These are phyloP conservation scores for Moesziomyces globuligerus DNA, from an alignment of 1,284 basidiomycete species.

Conservation along the genomic window DNA sequence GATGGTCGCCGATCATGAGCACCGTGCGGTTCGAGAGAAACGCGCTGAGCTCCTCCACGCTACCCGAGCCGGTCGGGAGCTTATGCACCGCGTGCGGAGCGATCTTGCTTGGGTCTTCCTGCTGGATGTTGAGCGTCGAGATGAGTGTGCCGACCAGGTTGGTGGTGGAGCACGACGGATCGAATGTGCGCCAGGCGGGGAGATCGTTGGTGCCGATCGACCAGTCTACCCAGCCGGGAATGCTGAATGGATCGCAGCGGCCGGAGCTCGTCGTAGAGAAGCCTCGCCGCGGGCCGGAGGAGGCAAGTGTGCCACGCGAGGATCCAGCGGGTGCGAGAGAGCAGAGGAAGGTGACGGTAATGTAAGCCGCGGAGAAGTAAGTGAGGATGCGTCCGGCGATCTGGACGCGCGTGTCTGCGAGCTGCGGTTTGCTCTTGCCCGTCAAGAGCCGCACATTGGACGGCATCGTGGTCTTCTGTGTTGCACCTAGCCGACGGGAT, in stretches of 20 bases:
- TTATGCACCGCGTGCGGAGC: conserved; percentile 27
- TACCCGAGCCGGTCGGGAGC: conserved; percentile 7
- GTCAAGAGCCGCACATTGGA: conserved; percentile 45
- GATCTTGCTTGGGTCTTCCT: conserved; percentile 32
- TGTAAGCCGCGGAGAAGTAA: conserved; percentile 32
- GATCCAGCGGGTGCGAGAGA: conserved; percentile 19
- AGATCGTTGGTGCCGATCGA: conserved; percentile 42
- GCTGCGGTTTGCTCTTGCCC: conserved; percentile 24
- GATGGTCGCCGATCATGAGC: conserved; percentile 67
- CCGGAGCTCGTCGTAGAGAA: conserved; percentile 13
- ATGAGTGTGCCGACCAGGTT: conserved; percentile 43
- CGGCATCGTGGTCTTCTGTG: conserved; percentile 27
- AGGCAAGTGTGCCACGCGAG: background rate
- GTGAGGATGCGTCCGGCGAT: conserved; percentile 19
- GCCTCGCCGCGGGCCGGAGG: conserved; percentile 12
- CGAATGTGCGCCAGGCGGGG: conserved; percentile 53
- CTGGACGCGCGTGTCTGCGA: conserved; percentile 16
- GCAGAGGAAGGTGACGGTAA: conserved; percentile 30
- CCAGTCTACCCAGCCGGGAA: conserved; percentile 53
- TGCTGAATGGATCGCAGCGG: conserved; percentile 49
- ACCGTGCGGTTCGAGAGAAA: conserved; percentile 68
- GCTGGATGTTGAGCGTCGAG: conserved; percentile 28
- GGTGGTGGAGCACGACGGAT: conserved; percentile 43
- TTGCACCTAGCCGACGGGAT: background rate
- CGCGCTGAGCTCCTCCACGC: conserved; percentile 41